Percentiles rank a stretch among this genome's conserved stretches.
Evolutionary conservation across 805 yeast genomes (phyloP).

Genomic region (Cyberlindnera veronae): DNA sequence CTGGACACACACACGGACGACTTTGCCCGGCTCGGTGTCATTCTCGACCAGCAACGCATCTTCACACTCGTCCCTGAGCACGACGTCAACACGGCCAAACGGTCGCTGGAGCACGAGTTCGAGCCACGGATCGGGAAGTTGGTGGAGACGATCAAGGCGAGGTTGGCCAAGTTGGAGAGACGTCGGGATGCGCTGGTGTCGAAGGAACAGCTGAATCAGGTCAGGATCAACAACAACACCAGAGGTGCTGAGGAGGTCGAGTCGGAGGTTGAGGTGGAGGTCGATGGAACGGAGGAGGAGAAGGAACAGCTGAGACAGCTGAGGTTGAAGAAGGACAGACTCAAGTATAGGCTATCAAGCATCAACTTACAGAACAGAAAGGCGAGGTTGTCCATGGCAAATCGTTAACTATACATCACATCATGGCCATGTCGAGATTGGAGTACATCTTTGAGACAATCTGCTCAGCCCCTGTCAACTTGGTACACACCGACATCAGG

Average conservation of each 20-base stretch:
- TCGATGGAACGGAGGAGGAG: conserved; percentile 33
- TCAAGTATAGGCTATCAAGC: conserved; percentile 37
- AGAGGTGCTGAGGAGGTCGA: conserved; percentile 18
- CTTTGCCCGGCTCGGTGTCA: conserved; percentile 35
- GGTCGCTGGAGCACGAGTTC: conserved; percentile 33
- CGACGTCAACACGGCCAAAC: conserved; percentile 41
- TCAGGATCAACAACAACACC: conserved; percentile 31
- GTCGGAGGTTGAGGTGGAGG: conserved; percentile 17
- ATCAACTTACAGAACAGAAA: conserved; percentile 27
- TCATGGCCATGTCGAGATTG: conserved; percentile 24
- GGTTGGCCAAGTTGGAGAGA: conserved; percentile 33
- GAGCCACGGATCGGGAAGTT: conserved; percentile 40
- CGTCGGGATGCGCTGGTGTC: conserved; percentile 32
- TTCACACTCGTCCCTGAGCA: conserved; percentile 50
- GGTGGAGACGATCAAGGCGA: conserved; percentile 31
- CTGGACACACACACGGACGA: conserved; percentile 36
- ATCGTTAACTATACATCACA: conserved; percentile 15
- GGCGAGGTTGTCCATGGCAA: conserved; percentile 25
- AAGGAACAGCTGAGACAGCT: conserved; percentile 37
- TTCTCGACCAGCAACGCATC: conserved; percentile 43
- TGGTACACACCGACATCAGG: conserved; percentile 56
- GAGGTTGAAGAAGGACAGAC: conserved; percentile 41
- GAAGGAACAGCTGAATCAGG: conserved; percentile 39
- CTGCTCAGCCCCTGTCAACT: conserved; percentile 56
- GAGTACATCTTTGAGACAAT: conserved; percentile 24